These are phyloP conservation scores for Aspergillus hortae DNA, from an alignment of 2,329 filamentous ascomycete genomes.

Conservation along the genomic window DNA sequence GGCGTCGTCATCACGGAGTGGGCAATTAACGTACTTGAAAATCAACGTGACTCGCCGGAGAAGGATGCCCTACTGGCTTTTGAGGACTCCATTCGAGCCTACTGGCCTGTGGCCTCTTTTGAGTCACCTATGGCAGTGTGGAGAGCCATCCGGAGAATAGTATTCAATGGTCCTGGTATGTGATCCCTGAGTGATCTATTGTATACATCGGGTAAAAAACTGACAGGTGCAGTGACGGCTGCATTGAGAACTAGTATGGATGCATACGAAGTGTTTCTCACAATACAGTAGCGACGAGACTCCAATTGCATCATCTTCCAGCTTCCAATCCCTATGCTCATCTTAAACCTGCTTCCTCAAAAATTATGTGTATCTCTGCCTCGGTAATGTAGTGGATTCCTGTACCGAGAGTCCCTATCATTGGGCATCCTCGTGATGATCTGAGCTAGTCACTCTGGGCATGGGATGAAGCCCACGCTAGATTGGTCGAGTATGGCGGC, in stretches of 20 bases:
- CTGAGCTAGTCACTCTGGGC: background rate
- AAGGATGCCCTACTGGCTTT: background rate
- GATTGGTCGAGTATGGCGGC: background rate
- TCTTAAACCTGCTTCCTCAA: background rate
- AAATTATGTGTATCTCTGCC: background rate
- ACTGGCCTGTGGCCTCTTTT: background rate
- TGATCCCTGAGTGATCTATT: background rate
- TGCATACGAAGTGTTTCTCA: background rate
- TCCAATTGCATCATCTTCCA: background rate
- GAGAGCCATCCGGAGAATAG: background rate
- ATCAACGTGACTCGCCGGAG: background rate
- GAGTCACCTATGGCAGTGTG: background rate
- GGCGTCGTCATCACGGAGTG: background rate
- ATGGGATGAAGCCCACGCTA: background rate
- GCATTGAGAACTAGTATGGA: background rate
- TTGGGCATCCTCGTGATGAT: background rate
- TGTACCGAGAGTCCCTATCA: background rate
- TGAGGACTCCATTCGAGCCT: background rate
- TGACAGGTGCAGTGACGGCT: background rate
- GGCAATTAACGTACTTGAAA: background rate
- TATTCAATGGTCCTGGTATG: background rate
- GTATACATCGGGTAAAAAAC: background rate
- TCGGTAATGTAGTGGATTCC: background rate
- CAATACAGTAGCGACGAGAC: background rate
- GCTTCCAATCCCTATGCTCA: background rate